These are phyloP conservation scores for Coemansia biformis DNA, from an alignment of 192 early-diverging fungal genomes.

Conservation along the genomic window DNA sequence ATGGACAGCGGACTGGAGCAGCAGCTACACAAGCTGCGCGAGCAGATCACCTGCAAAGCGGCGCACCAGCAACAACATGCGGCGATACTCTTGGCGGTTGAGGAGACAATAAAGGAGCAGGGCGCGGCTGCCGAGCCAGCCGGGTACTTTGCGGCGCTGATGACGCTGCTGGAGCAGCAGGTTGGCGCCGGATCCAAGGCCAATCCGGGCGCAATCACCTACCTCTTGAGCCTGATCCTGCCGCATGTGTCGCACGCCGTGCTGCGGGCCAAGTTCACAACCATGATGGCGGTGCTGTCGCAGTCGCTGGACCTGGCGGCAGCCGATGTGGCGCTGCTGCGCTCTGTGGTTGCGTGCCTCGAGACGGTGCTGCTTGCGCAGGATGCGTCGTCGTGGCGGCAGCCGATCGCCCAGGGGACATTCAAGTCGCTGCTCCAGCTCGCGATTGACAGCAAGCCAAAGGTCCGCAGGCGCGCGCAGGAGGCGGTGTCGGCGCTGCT, in stretches of 20 bases:
- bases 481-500: conserved; percentile 73
- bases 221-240: conserved; percentile 76
- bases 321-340: conserved; percentile 76
- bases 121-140: conserved; percentile 60
- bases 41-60: conserved; percentile 68
- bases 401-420: conserved; percentile 60
- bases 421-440: conserved; percentile 72
- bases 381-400: conserved; percentile 69
- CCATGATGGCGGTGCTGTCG: conserved; percentile 58
- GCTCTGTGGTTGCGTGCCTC: conserved; percentile 71
- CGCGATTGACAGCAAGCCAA: conserved; percentile 77
- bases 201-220: conserved; percentile 61
- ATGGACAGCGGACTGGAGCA: conserved; percentile 40
- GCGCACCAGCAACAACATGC: conserved; percentile 81
- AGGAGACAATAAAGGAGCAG: conserved; percentile 80
- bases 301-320: conserved; percentile 55
- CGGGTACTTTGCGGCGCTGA: conserved; percentile 85
- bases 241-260: conserved; percentile 55
- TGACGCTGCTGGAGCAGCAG: conserved; percentile 68
- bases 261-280: conserved; percentile 60
- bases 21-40: conserved; percentile 46
- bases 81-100: conserved; percentile 64
- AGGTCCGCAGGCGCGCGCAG: conserved; percentile 83
- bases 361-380: conserved; percentile 73
- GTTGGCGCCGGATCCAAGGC: conserved; percentile 41